Evolutionary conservation across 2,329 filamentous ascomycete species (phyloP).

Genomic region (Aspergillus vadensis): DNA sequence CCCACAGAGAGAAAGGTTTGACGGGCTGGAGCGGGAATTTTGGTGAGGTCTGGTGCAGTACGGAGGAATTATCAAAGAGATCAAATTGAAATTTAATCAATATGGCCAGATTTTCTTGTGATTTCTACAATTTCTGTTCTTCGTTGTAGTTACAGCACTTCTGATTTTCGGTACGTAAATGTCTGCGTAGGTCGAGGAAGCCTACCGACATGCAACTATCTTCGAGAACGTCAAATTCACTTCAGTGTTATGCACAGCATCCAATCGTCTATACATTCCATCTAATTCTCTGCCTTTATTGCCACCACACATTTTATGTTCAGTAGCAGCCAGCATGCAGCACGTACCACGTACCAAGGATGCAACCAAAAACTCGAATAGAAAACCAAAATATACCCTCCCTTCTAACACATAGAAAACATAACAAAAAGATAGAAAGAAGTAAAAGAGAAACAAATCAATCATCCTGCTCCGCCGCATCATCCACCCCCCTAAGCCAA

Average conservation of each 20-base stretch:
- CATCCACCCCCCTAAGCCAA: conserved; percentile 61
- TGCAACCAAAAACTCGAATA: conserved; percentile 7
- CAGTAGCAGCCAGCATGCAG: too few relatives aligned
- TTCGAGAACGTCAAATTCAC: not conserved
- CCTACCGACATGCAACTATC: not conserved
- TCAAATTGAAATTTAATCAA: not conserved
- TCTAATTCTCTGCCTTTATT: not conserved
- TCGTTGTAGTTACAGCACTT: not conserved
- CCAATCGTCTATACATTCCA: not conserved
- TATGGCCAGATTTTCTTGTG: not conserved
- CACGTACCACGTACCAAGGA: too few relatives aligned
- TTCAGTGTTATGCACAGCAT: not conserved
- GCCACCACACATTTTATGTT: not conserved
- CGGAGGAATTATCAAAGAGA: too few relatives aligned
- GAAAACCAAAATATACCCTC: not conserved
- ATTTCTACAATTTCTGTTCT: not conserved
- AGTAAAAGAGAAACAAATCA: conserved; percentile 18
- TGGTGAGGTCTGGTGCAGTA: conserved; percentile 8
- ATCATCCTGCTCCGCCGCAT: conserved; percentile 60
- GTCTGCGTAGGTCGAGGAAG: not conserved
- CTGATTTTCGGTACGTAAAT: not conserved
- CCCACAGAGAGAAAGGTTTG: not conserved
- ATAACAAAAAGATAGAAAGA: not conserved
- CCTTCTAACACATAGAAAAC: too few relatives aligned
- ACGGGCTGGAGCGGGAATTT: conserved; percentile 11